Evolutionary conservation across 345 rosid species (phyloP), one percentile per base, ranked within the genome.

Genomic region (Viola odorata): DNA sequence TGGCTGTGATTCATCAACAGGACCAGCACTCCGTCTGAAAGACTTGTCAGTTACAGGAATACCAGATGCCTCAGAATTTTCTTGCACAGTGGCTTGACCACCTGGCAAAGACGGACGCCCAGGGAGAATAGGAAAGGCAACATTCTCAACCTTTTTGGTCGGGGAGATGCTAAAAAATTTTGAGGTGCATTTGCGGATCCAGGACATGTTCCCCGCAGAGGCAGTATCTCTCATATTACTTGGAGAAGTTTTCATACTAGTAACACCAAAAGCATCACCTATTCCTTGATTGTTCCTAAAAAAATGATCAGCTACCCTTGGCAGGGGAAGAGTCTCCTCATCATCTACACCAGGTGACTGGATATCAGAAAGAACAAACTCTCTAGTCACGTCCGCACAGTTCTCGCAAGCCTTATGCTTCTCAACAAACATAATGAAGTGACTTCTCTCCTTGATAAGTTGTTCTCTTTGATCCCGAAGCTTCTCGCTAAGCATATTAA

Each of bases 81-180:
- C 77, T 67, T 69, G 70, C 48, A 40, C 44, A 45, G 44, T 61
- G 37, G 42, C 77, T 45, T 42, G 68, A 0, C 40, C 42, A 39
- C 71, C 36, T 38, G 69, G 59, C 52, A 70, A 65, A 49, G 61
- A 70, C 45, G 41, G 48, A 55, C 57, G 67, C 15, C 45, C 69
- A 6, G 68, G 63, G 68, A 66, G 67, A 9, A 32, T 53, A 48
- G 80, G 56, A 62, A 63, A 65, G n/a, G 68, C 53, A 55, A 64
- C 78, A 63, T 47, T 61, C 50, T 70, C 79, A 52, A 57, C 69
- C 77, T 42, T 80, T 84, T 80, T 82, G 42, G 69, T 71, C 12
- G 98, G 95, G 41, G 95, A 84, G 44, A 79, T 71, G 65, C 81
- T 77, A 64, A 85, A 72, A 75, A 78, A 70, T 70, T 81, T 81